Evolutionary conservation across 208 protist species (phyloP).

Genomic region (Leishmania tropica): DNA sequence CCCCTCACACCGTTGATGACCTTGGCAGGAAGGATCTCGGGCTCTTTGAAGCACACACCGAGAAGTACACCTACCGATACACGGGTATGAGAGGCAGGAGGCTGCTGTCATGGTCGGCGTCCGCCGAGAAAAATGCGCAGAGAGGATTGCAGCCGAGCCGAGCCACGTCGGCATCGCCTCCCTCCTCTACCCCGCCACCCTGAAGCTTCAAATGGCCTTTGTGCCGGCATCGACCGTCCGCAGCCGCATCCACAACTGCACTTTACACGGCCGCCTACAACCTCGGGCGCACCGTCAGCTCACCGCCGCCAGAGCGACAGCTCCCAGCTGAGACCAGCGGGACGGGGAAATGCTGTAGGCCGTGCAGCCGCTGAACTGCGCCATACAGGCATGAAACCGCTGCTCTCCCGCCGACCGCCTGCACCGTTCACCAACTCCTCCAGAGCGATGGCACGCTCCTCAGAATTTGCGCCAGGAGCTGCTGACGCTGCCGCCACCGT

Average conservation of each 20-base stretch:
- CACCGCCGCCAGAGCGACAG: not conserved
- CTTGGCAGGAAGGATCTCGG: not conserved
- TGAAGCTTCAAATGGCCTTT: not conserved
- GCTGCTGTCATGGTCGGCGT: not conserved
- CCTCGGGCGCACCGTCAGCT: not conserved
- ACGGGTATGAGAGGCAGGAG: not conserved
- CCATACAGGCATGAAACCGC: not conserved
- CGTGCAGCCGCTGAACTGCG: not conserved
- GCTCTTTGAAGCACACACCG: not conserved
- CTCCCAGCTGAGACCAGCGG: not conserved
- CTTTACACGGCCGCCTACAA: not conserved
- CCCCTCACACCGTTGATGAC: not conserved
- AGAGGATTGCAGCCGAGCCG: not conserved
- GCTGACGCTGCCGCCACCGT: not conserved
- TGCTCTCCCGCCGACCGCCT: not conserved
- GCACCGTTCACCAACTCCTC: not conserved
- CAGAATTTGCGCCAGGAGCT: not conserved
- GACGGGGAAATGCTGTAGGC: not conserved
- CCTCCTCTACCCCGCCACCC: not conserved
- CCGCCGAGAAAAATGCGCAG: not conserved
- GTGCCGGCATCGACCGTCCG: not conserved
- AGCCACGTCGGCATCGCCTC: constrained; percentile 1
- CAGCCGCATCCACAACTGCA: not conserved
- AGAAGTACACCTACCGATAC: not conserved
- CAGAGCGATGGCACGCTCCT: not conserved